Percentiles rank a stretch among this genome's conserved stretches.
These are phyloP conservation scores for Botrytis galanthina DNA, from an alignment of 2,329 filamentous ascomycete species.

Conservation along the genomic window DNA sequence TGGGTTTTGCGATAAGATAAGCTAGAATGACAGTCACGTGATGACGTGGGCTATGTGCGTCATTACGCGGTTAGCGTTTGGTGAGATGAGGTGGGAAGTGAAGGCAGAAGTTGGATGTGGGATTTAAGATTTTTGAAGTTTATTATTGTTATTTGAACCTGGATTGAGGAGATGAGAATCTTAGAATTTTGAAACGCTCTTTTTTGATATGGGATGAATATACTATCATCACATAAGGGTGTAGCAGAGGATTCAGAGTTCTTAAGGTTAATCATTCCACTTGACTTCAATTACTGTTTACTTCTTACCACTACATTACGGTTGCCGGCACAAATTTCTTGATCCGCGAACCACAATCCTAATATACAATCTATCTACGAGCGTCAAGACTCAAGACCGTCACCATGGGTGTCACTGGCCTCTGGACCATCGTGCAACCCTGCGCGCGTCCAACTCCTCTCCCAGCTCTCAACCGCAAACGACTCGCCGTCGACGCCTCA, in stretches of 20 bases:
- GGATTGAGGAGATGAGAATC: not conserved
- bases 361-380: not conserved
- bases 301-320: not conserved
- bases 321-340: not conserved
- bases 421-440: conserved; percentile 94
- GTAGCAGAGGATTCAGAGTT: not conserved
- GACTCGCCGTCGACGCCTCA: conserved; percentile 93
- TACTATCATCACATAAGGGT: not conserved
- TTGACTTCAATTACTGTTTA: not conserved
- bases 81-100: not conserved
- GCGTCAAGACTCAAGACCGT: not conserved
- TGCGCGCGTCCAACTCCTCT: conserved; percentile 95
- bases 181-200: not conserved
- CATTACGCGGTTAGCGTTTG: conserved; percentile 12
- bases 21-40: conserved; percentile 1
- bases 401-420: conserved; percentile 92
- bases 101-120: not conserved
- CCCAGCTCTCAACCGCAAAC: conserved; percentile 92
- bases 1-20: conserved; percentile 24
- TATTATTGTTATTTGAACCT: not conserved
- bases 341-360: not conserved
- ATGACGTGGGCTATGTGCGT: conserved; percentile 14
- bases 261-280: not conserved
- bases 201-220: not conserved
- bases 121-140: not conserved